Conservation (phyloP, 768 basidiomycete species). For the Hygrocybe punicea region DNA sequence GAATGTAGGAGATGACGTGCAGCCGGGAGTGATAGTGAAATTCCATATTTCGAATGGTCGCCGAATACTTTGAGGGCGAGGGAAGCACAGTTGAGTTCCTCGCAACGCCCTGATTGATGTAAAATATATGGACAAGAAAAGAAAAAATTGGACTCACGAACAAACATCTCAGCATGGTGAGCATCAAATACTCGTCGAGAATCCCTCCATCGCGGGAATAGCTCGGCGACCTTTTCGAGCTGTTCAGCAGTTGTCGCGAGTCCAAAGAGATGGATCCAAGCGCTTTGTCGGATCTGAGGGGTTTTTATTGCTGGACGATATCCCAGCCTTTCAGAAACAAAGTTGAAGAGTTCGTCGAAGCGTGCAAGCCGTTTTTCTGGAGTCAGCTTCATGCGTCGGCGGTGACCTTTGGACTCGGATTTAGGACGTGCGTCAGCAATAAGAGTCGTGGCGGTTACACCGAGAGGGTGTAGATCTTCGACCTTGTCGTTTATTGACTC, state of each 20-base stretch:
- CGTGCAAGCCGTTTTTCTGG: conserved; percentile 29
- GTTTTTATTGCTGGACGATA: conserved; percentile 32
- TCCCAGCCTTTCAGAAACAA: conserved; percentile 40
- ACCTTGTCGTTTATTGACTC: too few relatives aligned
- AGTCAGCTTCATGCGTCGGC: conserved; percentile 21
- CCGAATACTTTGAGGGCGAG: conserved; percentile 61
- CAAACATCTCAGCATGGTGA: conserved; percentile 46
- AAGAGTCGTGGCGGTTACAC: too few relatives aligned
- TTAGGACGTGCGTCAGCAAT: neutral
- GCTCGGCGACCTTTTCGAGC: conserved; percentile 42
- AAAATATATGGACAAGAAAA: neutral
- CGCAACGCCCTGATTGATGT: conserved; percentile 51
- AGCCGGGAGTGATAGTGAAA: conserved; percentile 48
- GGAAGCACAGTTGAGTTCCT: conserved; percentile 50
- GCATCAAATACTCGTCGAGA: conserved; percentile 38
- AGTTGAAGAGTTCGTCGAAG: conserved; percentile 36
- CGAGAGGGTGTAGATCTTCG: too few relatives aligned
- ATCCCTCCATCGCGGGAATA: conserved; percentile 52
- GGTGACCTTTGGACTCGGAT: neutral
- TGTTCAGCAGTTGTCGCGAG: conserved; percentile 50
- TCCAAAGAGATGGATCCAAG: conserved; percentile 51
- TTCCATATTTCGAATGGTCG: conserved; percentile 58
- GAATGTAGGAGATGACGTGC: conserved; percentile 59
- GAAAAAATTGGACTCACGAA: conserved; percentile 43
- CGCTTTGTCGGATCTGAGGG: conserved; percentile 41